Evolutionary conservation across 371 early-diverging fungal species (phyloP), one percentile per base, ranked within the genome.

Genomic region (Mortierella sp.): DNA sequence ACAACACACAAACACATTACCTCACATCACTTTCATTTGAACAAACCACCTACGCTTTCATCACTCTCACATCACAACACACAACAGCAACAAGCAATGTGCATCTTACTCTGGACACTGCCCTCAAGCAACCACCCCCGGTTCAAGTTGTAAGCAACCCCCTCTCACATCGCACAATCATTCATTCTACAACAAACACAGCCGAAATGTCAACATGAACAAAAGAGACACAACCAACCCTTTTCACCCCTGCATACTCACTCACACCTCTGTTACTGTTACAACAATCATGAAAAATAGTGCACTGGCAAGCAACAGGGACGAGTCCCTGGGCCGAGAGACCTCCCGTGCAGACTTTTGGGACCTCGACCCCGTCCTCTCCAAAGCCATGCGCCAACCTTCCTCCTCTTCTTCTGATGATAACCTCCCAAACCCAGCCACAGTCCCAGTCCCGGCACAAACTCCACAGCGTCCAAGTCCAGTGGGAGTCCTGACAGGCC

Each of bases 281-380:
- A 1, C 27, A 21, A 44, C 24, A 12, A 18, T 32, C n/a, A 27
- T 56, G 48, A 49, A 21, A 51, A 8, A 7, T 75, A 94, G 94
- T 76, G 88, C 92, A 11, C 90, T 94, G 73, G 93, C 93, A 4
- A 88, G 91, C 70, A 94, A 94, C 75, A 81, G 94, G 44, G 94
- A 94, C 75, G 94, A 94, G 75, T 90, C 87, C 70, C 77, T 93
- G 21, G 72, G 71, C 54, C 87, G 94, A 70, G 84, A 88, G 24
- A 89, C 94, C 0, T 82, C 91, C 16, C 84, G 83, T n/a, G 92
- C 93, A 11, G 88, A 89, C 70, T 91, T 90, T 56, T 94, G 94
- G 94, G 87, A 85, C 35, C 58, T 85, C 2, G 79, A 75, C 27
- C 51, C 82, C 1, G 58, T 85, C 41, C 68, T 85, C 0, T 24